Evolutionary conservation across 768 basidiomycete species (phyloP).

Genomic region (Chalciporus piperatus): DNA sequence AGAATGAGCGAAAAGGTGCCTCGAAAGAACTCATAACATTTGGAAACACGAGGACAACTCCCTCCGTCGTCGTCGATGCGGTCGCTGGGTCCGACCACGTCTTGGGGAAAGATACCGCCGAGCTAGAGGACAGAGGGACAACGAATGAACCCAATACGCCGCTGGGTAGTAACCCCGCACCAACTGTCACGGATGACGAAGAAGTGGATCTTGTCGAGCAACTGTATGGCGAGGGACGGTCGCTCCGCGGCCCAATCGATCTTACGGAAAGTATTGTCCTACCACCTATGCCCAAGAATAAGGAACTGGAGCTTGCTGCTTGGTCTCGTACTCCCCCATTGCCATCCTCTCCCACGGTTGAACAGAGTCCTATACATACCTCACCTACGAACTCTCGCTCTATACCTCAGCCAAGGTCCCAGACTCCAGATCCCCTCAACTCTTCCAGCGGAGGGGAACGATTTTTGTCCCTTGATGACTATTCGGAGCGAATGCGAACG

Average conservation of each 20-base stretch:
- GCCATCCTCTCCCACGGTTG: conserved; percentile 45
- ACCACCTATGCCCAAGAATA: conserved; percentile 82
- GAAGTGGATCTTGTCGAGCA: conserved; percentile 98
- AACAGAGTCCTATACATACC: conserved; percentile 31
- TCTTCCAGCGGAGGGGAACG: conserved; percentile 12
- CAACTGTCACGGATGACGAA: conserved; percentile 53
- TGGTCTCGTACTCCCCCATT: conserved; percentile 64
- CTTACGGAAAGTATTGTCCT: conserved; percentile 82
- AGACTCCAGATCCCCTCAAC: conserved; percentile 1
- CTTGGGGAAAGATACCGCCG: conserved; percentile 28
- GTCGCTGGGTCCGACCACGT: conserved; percentile 31
- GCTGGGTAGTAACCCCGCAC: conserved; percentile 18
- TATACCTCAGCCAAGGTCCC: neutral
- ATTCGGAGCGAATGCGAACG: conserved; percentile 97
- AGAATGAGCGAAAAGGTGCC: conserved; percentile 55
- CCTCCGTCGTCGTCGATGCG: conserved; percentile 19
- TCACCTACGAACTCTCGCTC: conserved; percentile 12
- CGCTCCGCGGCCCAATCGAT: conserved; percentile 71
- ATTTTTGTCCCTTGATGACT: conserved; percentile 85
- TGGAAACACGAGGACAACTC: conserved; percentile 21
- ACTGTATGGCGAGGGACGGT: conserved; percentile 77
- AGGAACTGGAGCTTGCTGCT: conserved; percentile 78
- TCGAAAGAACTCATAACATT: conserved; percentile 56
- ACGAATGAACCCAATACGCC: conserved; percentile 14
- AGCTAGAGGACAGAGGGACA: conserved; percentile 19